Evolutionary conservation across 2,329 filamentous ascomycete genomes (phyloP), one percentile per base, ranked within the genome.

Genomic region (Magnaporthales sp.): DNA sequence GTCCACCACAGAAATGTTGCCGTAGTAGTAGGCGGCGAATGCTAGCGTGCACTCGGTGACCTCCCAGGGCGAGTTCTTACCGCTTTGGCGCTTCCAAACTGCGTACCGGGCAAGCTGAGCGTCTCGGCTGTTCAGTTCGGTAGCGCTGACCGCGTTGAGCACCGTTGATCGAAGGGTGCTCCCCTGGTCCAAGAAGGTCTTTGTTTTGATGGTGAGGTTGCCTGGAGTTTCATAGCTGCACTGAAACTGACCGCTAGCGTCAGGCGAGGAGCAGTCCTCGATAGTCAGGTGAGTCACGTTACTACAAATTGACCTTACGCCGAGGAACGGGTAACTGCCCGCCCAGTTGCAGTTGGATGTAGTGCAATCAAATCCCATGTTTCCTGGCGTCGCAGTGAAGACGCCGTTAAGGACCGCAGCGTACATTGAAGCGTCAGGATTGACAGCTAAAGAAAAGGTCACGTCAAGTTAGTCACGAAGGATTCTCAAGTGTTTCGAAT

Each of bases 321-420:
- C 62, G 62, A 64, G 62, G 62, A 64, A 64, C 15, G 22, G 24
- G 32, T 64, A 64, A 2, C 24, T 64, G 62, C 31, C 62, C 24
- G 62, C 31, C 62, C 62, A 64, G 11, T n/a, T 64, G 62, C 62
- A 64, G 62, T 26, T 64, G n/a, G 62, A 38, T 13, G 62, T 64
- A 13, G 62, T 46, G 62, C 62, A 64, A 5, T 46, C 62, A 11
- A 54, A 64, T 5, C 22, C 24, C 13, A 32, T 46, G 22, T 6
- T 27, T 3, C 31, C 15, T 24, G 62, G 2, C 32, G 62, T 32
- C 62, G 11, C 24, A 26, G 11, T 64, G 32, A 64, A 64, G 13
- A 54, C 32, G 11, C 62, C 62, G 22, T 19, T 46, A 22, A 64
- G 31, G 24, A 64, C 26, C 22, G 62, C 62, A 5, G 11, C 62